These are phyloP conservation scores for Salix purpurea DNA, from an alignment of 345 rosid genomes.

Conservation along the genomic window DNA sequence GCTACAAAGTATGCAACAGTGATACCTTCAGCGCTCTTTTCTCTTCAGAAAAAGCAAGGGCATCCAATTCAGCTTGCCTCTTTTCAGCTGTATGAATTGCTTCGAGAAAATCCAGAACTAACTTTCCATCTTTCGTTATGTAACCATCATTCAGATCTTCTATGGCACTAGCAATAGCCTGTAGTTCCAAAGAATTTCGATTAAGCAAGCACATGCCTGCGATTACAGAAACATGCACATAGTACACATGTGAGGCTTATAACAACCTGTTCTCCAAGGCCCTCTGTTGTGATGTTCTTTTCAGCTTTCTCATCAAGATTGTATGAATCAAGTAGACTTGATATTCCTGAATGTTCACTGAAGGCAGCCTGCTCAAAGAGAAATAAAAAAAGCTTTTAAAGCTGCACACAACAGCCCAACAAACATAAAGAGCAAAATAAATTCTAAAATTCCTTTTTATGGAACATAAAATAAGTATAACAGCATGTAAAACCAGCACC, in stretches of 20 bases:
- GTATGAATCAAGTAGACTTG: conserved; percentile 71
- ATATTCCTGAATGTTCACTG: conserved; percentile 23
- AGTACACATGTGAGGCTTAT: conserved; percentile 8
- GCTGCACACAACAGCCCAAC: not conserved
- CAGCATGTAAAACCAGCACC: not conserved
- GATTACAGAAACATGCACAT: not conserved
- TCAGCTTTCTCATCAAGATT: conserved; percentile 47
- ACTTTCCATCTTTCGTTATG: conserved; percentile 60
- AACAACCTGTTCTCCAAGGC: conserved; percentile 25
- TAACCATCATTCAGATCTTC: conserved; percentile 54
- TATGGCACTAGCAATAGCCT: conserved; percentile 47
- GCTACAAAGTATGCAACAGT: conserved; percentile 1
- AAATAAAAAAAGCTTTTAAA: not conserved
- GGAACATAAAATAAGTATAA: not conserved
- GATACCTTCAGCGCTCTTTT: conserved; percentile 67
- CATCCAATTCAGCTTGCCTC: conserved; percentile 85
- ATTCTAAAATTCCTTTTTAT: not conserved
- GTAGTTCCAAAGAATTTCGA: conserved; percentile 22
- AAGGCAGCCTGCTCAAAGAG: conserved; percentile 34
- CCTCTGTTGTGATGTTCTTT: conserved; percentile 26
- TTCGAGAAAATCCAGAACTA: conserved; percentile 73
- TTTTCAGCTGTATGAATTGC: conserved; percentile 91
- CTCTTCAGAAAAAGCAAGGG: conserved; percentile 69
- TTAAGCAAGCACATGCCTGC: not conserved
- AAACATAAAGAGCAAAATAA: not conserved